Base-by-base conservation (phyloP, 139 green algal genomes). In the Picochlorum sp. region DNA sequence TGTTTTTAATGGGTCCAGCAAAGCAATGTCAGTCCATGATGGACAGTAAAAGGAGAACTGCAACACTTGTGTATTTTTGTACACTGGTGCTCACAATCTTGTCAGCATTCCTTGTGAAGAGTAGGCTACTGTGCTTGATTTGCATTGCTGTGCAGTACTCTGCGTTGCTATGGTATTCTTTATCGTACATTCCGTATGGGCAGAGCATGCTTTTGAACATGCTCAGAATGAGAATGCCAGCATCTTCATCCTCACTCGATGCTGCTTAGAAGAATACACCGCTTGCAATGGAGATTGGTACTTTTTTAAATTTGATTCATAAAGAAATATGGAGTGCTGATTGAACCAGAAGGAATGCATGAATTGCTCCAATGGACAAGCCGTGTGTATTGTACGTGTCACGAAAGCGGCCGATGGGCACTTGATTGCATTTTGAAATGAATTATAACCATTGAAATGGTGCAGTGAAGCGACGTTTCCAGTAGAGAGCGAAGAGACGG, bases 1-100 rank as follows among this genome's bases (percentile, higher is more conserved):
- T 76, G 68, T 82, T 85, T 38, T 49, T 82, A 23, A 70, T 77
- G 30, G 81, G 85, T 0, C 85, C 85, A 16, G 45, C 30, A 37
- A 77, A 81, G 59, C 85, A 91, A 54, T 47, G 84, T 26, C 65
- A 71, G 9, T 83, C 80, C 59, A 91, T 91, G 85, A 83, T 92
- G 71, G 72, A 89, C 13, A 62, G 51, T 4, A 62, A 67, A 14
- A 73, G 85, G 16, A 59, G 62, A 16, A 16, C 82, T 7, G 78
- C 85, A 10, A 84, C 85, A 16, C 38, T 69, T 51, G 57, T 90
- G 6, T 90, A 89, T 62, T 38, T 90, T 6, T 57, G 65, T 4
- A 23, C 67, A 10, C 77, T 90, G 20, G 59, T 81, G 2, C 60
- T 74, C 14, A 91, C 83, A 16, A 45, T 70, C 8, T 7, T 51